phyloP scores from a whole-genome alignment of 805 yeast species.

The Peterozyma xylosa region DNA sequence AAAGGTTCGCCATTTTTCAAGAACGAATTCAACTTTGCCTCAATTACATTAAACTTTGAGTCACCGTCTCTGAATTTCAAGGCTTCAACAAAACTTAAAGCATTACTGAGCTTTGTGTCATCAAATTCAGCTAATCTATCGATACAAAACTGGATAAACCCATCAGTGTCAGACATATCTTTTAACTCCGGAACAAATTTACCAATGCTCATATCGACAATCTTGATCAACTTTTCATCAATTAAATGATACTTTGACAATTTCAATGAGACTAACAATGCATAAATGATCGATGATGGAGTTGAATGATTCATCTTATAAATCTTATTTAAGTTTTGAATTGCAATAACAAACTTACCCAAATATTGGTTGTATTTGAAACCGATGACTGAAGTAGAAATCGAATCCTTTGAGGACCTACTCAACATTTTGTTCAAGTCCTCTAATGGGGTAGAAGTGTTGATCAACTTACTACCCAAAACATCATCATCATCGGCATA shows the following conservation, averaged over 20 bases:
- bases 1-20: not conserved
- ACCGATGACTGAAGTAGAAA: conserved; percentile 27
- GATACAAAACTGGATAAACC: no score
- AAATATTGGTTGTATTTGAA: conserved; percentile 27
- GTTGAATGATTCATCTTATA: conserved; percentile 1
- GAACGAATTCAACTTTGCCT: conserved; percentile 1
- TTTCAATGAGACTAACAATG: conserved; percentile 6
- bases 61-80: no score
- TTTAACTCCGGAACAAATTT: conserved; percentile 1
- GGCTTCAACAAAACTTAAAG: no score
- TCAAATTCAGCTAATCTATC: no score
- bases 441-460: conserved; percentile 30
- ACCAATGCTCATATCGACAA: conserved; percentile 5
- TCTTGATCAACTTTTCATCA: conserved; percentile 5
- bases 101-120: no score
- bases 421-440: conserved; percentile 27
- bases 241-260: not conserved
- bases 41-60: not conserved
- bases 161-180: not conserved
- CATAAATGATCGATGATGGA: conserved; percentile 1
- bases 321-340: conserved; percentile 33
- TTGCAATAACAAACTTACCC: conserved; percentile 35
- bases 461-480: conserved; percentile 40
- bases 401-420: conserved; percentile 34
- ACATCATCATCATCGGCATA: conserved; percentile 47